Evolutionary conservation across 257 asterid genomes (phyloP).

Genomic region (Capsicum rhomboideum): DNA sequence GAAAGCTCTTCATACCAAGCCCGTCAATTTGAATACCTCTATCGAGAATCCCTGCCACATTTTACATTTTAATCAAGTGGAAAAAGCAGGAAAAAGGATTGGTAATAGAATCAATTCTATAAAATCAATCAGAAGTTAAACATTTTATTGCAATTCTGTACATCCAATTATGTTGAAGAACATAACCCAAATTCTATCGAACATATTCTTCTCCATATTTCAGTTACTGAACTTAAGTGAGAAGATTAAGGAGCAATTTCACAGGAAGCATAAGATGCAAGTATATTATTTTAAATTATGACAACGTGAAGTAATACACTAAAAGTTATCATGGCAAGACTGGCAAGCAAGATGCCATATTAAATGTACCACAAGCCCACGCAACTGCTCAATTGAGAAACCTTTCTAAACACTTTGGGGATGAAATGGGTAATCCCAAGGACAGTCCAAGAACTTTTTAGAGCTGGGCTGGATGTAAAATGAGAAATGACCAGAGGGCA

Average conservation of each 20-base stretch:
- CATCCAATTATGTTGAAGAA: not conserved
- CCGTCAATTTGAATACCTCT: slow-evolving; percentile 95
- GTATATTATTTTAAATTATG: not conserved
- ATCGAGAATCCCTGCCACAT: slow-evolving; percentile 79
- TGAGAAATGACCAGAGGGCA: not conserved
- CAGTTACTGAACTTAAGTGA: not conserved
- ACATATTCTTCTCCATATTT: not conserved
- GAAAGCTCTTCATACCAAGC: slow-evolving; percentile 69
- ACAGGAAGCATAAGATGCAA: not conserved
- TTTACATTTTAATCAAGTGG: not conserved
- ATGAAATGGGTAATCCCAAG: not conserved
- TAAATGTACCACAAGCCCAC: not conserved
- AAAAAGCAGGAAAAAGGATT: not conserved
- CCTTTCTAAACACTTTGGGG: not conserved
- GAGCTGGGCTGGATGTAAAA: not conserved
- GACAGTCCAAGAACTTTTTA: not conserved
- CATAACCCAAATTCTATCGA: not conserved
- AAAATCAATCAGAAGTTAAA: not conserved
- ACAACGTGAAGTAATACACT: not conserved
- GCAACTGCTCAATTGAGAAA: not conserved
- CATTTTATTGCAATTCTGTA: not conserved
- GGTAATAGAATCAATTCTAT: slow-evolving; percentile 5
- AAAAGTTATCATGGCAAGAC: not conserved
- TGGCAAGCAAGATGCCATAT: not conserved
- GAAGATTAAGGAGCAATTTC: not conserved